Evolutionary conservation across 495 filamentous ascomycete species (phyloP), one percentile per base, ranked within the genome.

Genomic region (Chaetomium cochliodes): DNA sequence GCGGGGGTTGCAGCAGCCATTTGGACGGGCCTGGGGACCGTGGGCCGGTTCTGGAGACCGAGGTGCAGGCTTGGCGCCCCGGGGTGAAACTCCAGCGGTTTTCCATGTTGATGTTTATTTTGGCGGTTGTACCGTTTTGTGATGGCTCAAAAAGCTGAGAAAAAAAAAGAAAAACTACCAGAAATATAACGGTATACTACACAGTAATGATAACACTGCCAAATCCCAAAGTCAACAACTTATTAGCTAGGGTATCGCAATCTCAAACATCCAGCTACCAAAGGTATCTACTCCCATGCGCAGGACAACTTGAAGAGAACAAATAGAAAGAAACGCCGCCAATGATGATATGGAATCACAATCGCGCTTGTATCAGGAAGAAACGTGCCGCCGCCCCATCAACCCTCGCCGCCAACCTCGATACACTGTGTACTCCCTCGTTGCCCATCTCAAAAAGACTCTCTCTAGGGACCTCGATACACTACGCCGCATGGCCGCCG

Each of bases 221-320:
- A 47, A 16, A 47, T 20, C 3, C 1, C 15, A 47, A 47, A 25
- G 22, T 26, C 23, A 28, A 52, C 12, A 4, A 8, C 23, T 26
- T 52, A 3, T 28, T 28, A 23, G 2, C 18, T 20, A 50, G 56
- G 56, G 56, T 58, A 58, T 58, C 56, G 39, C 41, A 30, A 58
- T 22, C 41, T 58, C 13, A 46, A 30, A 20, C 9, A 13, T 26
- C 51, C 30, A 26, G 6, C 39, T 33, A n/a, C 26, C 16, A 44
- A 15, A 44, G 13, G 7, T 54, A 33, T 42, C 15, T 12, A 57
- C 54, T 53, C 9, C 8, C 13, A 23, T 26, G 33, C 22, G 1
- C 55, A 58, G 37, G 12, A 18, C 55, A 66, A 33, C 5, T 37
- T 42, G 49, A 52, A 52, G 8, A 26, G 33, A 37, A 37, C 5